Conservation (phyloP, 768 basidiomycete species). For the Heimioporus sp. region DNA sequence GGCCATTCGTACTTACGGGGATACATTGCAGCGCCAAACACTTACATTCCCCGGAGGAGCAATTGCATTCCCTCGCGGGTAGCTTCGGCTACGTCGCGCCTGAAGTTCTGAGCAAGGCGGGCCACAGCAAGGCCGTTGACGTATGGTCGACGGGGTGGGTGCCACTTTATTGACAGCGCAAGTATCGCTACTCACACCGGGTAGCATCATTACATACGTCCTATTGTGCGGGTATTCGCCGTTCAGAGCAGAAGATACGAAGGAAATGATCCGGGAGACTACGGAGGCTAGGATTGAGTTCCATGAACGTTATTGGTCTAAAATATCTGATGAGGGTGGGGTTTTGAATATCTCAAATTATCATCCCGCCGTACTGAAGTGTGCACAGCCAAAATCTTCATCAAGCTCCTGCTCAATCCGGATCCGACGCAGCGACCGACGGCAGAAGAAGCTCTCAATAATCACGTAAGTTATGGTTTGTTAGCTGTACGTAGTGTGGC, state of each 20-base stretch:
- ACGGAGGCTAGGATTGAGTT: constrained; percentile 83
- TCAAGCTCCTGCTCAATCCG: constrained; percentile 64
- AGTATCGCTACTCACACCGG: not conserved
- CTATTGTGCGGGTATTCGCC: constrained; percentile 94
- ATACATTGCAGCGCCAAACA: constrained; percentile 70
- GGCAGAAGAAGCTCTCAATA: constrained; percentile 63
- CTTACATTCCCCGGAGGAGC: constrained; percentile 66
- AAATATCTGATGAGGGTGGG: constrained; percentile 73
- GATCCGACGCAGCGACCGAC: constrained; percentile 73
- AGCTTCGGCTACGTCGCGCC: constrained; percentile 92
- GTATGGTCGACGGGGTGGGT: constrained; percentile 89
- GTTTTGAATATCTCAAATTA: constrained; percentile 4
- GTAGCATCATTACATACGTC: constrained; percentile 91
- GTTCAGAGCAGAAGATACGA: constrained; percentile 81
- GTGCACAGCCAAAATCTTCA: constrained; percentile 76
- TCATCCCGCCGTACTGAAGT: not conserved
- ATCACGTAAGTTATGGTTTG: constrained; percentile 48
- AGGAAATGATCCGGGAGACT: constrained; percentile 80
- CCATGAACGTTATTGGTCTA: constrained; percentile 93
- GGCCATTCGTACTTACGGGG: not conserved
- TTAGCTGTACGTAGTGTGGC: not conserved
- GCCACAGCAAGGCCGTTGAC: constrained; percentile 91
- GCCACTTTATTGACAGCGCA: not conserved
- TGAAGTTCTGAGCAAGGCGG: constrained; percentile 75
- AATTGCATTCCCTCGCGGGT: constrained; percentile 70